Evolutionary conservation across 208 protist species (phyloP), one percentile per base, ranked within the genome.

Genomic region (Acanthamoeba triangularis): DNA sequence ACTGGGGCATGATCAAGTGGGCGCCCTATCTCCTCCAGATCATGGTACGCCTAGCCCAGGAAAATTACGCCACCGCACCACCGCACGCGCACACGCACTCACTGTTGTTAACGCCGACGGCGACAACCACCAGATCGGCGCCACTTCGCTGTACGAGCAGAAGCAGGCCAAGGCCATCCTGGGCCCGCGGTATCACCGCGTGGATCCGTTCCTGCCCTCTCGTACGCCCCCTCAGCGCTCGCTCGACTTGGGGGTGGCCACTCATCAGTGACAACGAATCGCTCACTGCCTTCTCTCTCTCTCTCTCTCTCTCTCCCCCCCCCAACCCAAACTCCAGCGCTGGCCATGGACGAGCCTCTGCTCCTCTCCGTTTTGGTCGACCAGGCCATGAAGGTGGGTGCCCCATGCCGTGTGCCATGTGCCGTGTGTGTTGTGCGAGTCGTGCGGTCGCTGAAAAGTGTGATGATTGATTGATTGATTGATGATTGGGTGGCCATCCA

Each of bases 1-100:
- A 93, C 47, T 93, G 87, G 87, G 87, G 87, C 54, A 78, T 93
- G 87, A 78, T 93, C 30, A 93, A 93, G 37, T 93, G 87, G 87
- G 87, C 61, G 2, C 87, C 87, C 41, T 93, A 93, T 28, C 87
- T 93, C 14, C 49, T 88, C 16, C 80, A 88, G 49, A 93, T 69
- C 61, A 93, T 76, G 87, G 87, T 93, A 37, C 59, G 59, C 69
- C 20, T 78, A 8, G 33, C n/a, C n/a, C 37, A 2, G 44, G 0
- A 47, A 3, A 47, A 49, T 16, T n/a, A n/a, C n/a, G n/a, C n/a
- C n/a, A n/a, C n/a, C 44, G 41, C 41, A 47, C 37, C 37, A 41
- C 37, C 37, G 2, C 44, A n/a, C n/a, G n/a, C n/a, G 20, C 23
- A n/a, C 63, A 14, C 6, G n/a, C 63, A 7, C n/a, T 13, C 20